These are phyloP conservation scores for Backusella psychrophila DNA, from an alignment of 192 early-diverging fungal species.

Conservation along the genomic window DNA sequence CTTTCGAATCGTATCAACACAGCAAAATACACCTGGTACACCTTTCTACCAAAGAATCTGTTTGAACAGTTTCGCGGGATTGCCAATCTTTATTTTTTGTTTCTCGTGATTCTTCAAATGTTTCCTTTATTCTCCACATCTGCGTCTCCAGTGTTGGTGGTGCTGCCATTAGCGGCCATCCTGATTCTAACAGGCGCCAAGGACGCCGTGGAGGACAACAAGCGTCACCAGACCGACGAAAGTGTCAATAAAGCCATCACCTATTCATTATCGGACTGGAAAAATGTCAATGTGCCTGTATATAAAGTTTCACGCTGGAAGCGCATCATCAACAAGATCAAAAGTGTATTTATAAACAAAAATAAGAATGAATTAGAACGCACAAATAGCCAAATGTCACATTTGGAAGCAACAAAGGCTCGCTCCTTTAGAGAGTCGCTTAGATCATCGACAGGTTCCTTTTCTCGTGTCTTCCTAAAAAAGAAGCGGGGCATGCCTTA, in stretches of 20 bases:
- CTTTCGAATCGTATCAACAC: slow-evolving; percentile 79
- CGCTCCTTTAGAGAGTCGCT: slow-evolving; percentile 14
- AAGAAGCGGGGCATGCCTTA: slow-evolving; percentile 29
- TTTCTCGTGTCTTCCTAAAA: slow-evolving; percentile 24
- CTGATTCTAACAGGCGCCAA: slow-evolving; percentile 76
- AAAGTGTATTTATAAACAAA: slow-evolving; percentile 1
- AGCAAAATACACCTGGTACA: slow-evolving; percentile 84
- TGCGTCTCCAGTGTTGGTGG: slow-evolving; percentile 74
- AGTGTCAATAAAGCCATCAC: slow-evolving; percentile 71
- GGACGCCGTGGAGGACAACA: slow-evolving; percentile 91
- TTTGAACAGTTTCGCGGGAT: slow-evolving; percentile 93
- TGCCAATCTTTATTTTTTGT: slow-evolving; percentile 96
- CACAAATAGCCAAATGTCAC: background rate
- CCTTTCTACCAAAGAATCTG: slow-evolving; percentile 92
- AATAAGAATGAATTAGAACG: background rate
- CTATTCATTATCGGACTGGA: slow-evolving; percentile 56
- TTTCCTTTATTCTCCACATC: slow-evolving; percentile 44
- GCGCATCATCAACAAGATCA: background rate
- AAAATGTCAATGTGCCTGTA: slow-evolving; percentile 55
- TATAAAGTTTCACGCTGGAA: slow-evolving; percentile 27
- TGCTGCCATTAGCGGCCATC: slow-evolving; percentile 80
- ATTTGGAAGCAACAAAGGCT: background rate
- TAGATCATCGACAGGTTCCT: slow-evolving; percentile 15
- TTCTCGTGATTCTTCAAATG: slow-evolving; percentile 83
- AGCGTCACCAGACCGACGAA: slow-evolving; percentile 83